Evolutionary conservation across 139 green algal genomes (phyloP), one percentile per base, ranked within the genome.

Genomic region (Desmodesmus armatus): DNA sequence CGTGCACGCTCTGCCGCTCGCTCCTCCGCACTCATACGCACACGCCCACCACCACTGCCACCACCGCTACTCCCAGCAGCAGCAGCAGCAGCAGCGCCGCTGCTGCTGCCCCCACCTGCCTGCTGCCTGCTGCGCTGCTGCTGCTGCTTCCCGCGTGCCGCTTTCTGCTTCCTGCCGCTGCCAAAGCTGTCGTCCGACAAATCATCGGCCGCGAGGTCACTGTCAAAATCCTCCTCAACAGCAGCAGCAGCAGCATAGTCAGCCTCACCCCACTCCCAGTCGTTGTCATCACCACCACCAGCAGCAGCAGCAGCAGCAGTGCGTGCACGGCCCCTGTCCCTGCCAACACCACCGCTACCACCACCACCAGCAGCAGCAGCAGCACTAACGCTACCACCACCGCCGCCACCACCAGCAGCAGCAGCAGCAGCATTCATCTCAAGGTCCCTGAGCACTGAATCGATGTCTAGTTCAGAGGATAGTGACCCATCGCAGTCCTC

Each of bases 21-120:
- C 76, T 82, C 76, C 62, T 82, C 76, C 37, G 76, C 76, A 40
- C 55, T 73, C 76, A 82, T 71, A 13, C 76, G 49, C 72, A 65
- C 29, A 27, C 17, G 44, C n/a, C 43, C 43, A 15, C n/a, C n/a
- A 0, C 72, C 29, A 11, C 63, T 41, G 29, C n/a, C n/a, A 0
- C 72, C 29, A 11, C 63, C 27, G 63, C 63, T 17, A 11, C 15
- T 5, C 0, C 63, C 63, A n/a, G n/a, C 63, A 44, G 13, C 63
- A 29, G 60, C 39, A 35, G 70, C 40, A 40, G 70, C 70, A 27
- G 40, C 41, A 23, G 39, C 39, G 25, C n/a, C 35, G 6, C 29
- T 17, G 31, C 71, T 17, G 27, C 71, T 44, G n/a, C n/a, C 71
- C 25, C n/a, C 43, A 23, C 43, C 29, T 31, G 23, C 21, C 71